Base-by-base conservation (phyloP, 306 rosid genomes). In the Ormosia semicastrata region DNA sequence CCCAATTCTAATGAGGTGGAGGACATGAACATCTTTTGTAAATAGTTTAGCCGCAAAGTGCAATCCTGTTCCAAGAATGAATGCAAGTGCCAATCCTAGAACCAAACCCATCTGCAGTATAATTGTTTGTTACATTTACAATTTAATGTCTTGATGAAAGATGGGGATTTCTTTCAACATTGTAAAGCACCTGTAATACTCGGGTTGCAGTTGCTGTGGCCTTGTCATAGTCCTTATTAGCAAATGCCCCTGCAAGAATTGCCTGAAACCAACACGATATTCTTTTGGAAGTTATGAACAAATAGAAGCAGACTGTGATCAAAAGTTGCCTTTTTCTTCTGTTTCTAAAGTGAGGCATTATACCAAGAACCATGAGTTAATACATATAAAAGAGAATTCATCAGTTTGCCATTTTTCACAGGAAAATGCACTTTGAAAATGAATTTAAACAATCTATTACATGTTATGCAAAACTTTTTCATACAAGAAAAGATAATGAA, bases 221-320 rank as follows among this genome's bases (percentile, higher is more conserved):
- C 91, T 86, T 95, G 43, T 91, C 88, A 14, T 73, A 71, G 89
- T 95, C 97, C 59, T 91, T 91, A 74, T 88, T 89, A 17, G 98
- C 98, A 89, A 95, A 95, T 79, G 97, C 95, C 65, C 90, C 92
- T 4, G 98, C 98, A 75, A 95, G 97, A 85, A 93, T 93, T 0
- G 98, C 97, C 98, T 94, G 88, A 83, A 82, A 75, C 73, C 36
- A 36, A 69, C 52, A 82, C 59, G 10, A 39, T 30, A 46, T 70
- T 43, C 64, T 15, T 73, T 65, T 5, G 15, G 64, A 62, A 60
- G 53, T 73, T 79, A 32, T 78, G 59, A 18, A 76, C 44, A 50
- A 47, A 46, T 34, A 71, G 12, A 66, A 15, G 41, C 52, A 49
- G 32, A 33, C 1, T 41, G 17, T 10, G 9, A 24, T 10, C 6